Conservation (phyloP, 495 filamentous ascomycete genomes). For the Bacidia rubella region DNA sequence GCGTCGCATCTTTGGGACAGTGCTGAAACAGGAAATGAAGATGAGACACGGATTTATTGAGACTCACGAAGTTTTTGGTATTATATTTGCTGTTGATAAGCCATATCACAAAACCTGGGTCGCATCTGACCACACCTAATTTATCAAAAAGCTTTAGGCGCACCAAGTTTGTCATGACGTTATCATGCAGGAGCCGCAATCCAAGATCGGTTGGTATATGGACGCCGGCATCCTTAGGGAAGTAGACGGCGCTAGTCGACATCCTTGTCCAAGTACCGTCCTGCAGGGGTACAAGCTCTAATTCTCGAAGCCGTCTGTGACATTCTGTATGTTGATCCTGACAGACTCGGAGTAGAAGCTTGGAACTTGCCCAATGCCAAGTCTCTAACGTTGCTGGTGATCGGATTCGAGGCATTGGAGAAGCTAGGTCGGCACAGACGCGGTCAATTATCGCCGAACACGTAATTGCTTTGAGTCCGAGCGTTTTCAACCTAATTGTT, state of each 20-base stretch:
- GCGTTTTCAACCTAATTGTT: conserved; percentile 4
- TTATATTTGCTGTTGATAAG: conserved; percentile 6
- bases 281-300: background rate
- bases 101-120: conserved; percentile 2
- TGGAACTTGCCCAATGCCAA: conserved; percentile 19
- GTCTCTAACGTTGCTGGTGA: conserved; percentile 9
- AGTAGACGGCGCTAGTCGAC: conserved; percentile 15
- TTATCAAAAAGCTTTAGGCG: conserved; percentile 19
- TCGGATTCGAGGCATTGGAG: conserved; percentile 1
- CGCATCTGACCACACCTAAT: conserved; percentile 15
- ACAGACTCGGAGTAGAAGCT: conserved; percentile 7
- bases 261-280: background rate
- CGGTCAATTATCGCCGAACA: conserved; percentile 3
- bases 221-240: conserved; percentile 11
- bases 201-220: conserved; percentile 18
- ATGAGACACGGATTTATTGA: conserved; percentile 15
- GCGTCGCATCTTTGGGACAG: conserved; percentile 3
- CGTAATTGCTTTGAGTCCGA: conserved; percentile 10
- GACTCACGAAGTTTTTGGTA: background rate
- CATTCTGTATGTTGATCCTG: conserved; percentile 12
- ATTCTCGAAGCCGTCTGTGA: conserved; percentile 9
- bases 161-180: conserved; percentile 8
- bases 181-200: conserved; percentile 12
- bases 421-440: conserved; percentile 12
- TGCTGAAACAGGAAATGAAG: conserved; percentile 25